Evolutionary conservation across 1,284 basidiomycete genomes (phyloP), one percentile per base, ranked within the genome.

Genomic region (Leccinum brunneo-olivaceum): DNA sequence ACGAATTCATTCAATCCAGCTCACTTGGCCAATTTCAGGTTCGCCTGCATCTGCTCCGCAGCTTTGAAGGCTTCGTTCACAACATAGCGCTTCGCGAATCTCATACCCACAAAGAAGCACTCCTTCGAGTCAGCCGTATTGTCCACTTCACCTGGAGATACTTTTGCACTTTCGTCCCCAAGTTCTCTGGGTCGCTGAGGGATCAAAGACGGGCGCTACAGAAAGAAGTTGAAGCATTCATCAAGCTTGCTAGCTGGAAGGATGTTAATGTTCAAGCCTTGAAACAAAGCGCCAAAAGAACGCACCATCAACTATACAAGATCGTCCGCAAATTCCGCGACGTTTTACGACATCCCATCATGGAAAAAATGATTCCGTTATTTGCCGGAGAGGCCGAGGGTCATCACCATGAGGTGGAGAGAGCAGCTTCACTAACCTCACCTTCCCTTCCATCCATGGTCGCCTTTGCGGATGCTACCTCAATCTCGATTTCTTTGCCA

Each of bases 191-290:
- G 6, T 71, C 70, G 6, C 65, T 96, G n/a, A 53, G 60, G 4
- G 65, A 72, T 8, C 82, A 91, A 61, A 79, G 84, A 45, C 66
- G 63, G 2, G 61, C 61, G 1, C 64, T 97, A 34, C 91, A 97
- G 65, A 85, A 83, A 55, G 87, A 95, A 43, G 77, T 98, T 43
- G 76, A 74, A 47, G 81, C 79, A 43, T 88, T 90, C 60, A 87
- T 98, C 72, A 93, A 92, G 63, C 74, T 99, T 30, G 96, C 96
- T 0, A 96, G 92, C 58, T 98, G 96, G 96, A 95, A 90, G 63
- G 96, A 99, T 60, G 74, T 95, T 59, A 99, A 98, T 57, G 86
- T 98, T 9, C 88, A 91, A 52, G 93, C 96, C 4, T 74, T 99
- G 51, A 90, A 88, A 62, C 84, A 89, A 50, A 98, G 93, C 56